These are phyloP conservation scores for Tulasnella sp. DNA, from an alignment of 768 basidiomycete species.

Conservation along the genomic window DNA sequence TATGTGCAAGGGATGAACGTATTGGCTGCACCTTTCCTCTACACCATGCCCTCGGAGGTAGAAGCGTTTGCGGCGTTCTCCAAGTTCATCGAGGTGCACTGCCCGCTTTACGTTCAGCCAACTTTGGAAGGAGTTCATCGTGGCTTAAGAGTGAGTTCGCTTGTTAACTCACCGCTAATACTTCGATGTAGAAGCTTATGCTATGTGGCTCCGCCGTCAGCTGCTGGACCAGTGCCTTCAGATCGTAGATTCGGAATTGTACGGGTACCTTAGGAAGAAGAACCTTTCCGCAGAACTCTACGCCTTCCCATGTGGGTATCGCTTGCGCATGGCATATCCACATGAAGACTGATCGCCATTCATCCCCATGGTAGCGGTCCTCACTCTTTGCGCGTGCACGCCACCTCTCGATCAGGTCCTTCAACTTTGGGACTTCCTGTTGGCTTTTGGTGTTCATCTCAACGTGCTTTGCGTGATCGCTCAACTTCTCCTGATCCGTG, in stretches of 20 bases:
- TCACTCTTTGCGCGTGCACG: constrained; percentile 95
- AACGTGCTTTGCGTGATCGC: constrained; percentile 97
- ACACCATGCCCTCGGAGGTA: constrained; percentile 95
- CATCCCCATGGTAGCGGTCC: constrained; percentile 56
- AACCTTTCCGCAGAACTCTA: constrained; percentile 95
- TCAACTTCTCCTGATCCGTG: constrained; percentile 83
- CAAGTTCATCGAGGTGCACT: constrained; percentile 90
- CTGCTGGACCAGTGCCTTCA: constrained; percentile 89
- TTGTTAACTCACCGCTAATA: neutral
- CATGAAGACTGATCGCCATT: constrained; percentile 1
- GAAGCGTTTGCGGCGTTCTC: constrained; percentile 98
- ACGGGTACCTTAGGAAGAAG: constrained; percentile 73
- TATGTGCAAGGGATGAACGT: constrained; percentile 99
- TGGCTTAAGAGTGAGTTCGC: constrained; percentile 71
- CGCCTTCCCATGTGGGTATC: constrained; percentile 85
- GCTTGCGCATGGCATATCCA: neutral
- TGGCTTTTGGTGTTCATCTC: constrained; percentile 94
- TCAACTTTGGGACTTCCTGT: constrained; percentile 93
- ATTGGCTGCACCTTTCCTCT: constrained; percentile 94
- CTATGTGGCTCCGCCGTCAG: constrained; percentile 43
- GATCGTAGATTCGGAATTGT: constrained; percentile 86
- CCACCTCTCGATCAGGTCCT: constrained; percentile 94
- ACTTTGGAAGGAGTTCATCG: constrained; percentile 94
- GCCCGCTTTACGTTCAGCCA: constrained; percentile 95
- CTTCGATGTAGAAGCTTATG: neutral